phyloP scores from a whole-genome alignment of 805 yeast genomes.

The Saccharomycopsis synnaedendra region DNA sequence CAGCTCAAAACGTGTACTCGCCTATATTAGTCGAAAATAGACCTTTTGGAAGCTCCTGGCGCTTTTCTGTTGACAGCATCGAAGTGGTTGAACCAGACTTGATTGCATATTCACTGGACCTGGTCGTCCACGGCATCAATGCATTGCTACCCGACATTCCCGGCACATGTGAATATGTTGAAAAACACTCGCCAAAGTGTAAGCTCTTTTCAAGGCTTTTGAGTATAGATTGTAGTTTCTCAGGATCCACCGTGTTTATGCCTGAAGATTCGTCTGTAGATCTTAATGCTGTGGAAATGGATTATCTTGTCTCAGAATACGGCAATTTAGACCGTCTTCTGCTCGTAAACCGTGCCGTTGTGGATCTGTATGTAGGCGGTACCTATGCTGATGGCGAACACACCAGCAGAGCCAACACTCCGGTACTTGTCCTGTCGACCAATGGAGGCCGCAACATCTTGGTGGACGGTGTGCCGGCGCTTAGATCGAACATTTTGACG shows the following conservation, averaged over 20 bases:
- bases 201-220: not conserved
- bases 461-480: constrained; percentile 27
- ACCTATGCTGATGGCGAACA: constrained; percentile 21
- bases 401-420: not conserved
- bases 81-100: constrained; percentile 48
- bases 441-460: constrained; percentile 25
- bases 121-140: constrained; percentile 58
- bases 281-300: constrained; percentile 32
- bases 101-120: constrained; percentile 48
- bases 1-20: constrained; percentile 11
- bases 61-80: constrained; percentile 27
- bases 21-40: constrained; percentile 24
- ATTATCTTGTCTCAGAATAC: constrained; percentile 28
- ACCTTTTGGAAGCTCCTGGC: constrained; percentile 18
- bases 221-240: not conserved
- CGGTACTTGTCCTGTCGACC: constrained; percentile 17
- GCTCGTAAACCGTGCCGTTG: constrained; percentile 25
- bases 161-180: constrained; percentile 17
- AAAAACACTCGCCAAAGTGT: not conserved
- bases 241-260: constrained; percentile 29
- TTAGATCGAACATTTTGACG: constrained; percentile 30
- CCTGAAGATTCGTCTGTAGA: constrained; percentile 32
- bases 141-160: constrained; percentile 31
- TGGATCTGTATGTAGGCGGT: constrained; percentile 38
- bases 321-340: constrained; percentile 22